Percentiles rank a stretch among this genome's conserved stretches.
Conservation (phyloP, 2,329 filamentous ascomycete species). For the Onygenales sp. region DNA sequence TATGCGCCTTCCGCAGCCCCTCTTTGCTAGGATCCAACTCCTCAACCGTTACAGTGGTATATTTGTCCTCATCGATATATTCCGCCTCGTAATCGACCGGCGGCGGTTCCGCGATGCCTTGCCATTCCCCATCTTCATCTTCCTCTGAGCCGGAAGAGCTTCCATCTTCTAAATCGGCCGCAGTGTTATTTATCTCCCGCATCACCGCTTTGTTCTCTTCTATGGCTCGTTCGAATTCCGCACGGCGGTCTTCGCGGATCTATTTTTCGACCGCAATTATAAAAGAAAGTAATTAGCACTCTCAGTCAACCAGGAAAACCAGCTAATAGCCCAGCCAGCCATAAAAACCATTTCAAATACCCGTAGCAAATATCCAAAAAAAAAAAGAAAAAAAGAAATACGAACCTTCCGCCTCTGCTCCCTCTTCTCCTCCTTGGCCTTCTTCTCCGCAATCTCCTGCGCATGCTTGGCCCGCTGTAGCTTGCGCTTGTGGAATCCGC, state of each 20-base stretch:
- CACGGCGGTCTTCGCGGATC: constrained; percentile 74
- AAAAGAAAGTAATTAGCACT: constrained; percentile 6
- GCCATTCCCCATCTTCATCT: constrained; percentile 50
- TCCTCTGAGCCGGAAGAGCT: constrained; percentile 28
- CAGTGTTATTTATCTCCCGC: constrained; percentile 41
- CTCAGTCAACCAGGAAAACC: neutral
- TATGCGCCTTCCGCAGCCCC: constrained; percentile 52
- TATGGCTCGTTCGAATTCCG: constrained; percentile 74
- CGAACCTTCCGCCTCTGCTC: constrained; percentile 64
- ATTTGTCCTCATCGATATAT: constrained; percentile 93
- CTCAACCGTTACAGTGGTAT: constrained; percentile 90
- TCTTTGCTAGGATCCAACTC: constrained; percentile 71
- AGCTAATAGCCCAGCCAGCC: neutral
- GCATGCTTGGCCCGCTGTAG: constrained; percentile 74
- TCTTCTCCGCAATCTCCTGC: constrained; percentile 68
- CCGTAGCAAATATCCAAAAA: neutral
- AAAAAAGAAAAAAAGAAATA: neutral
- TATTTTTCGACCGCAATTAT: constrained; percentile 28
- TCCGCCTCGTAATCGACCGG: constrained; percentile 74
- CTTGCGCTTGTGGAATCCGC: constrained; percentile 95
- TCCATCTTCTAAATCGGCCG: constrained; percentile 21
- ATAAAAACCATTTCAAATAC: neutral
- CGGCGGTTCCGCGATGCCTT: constrained; percentile 48
- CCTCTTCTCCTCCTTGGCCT: constrained; percentile 67
- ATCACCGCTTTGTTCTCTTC: constrained; percentile 64